These are phyloP conservation scores for Xylaria sp. DNA, from an alignment of 2,329 filamentous ascomycete species.

Conservation along the genomic window DNA sequence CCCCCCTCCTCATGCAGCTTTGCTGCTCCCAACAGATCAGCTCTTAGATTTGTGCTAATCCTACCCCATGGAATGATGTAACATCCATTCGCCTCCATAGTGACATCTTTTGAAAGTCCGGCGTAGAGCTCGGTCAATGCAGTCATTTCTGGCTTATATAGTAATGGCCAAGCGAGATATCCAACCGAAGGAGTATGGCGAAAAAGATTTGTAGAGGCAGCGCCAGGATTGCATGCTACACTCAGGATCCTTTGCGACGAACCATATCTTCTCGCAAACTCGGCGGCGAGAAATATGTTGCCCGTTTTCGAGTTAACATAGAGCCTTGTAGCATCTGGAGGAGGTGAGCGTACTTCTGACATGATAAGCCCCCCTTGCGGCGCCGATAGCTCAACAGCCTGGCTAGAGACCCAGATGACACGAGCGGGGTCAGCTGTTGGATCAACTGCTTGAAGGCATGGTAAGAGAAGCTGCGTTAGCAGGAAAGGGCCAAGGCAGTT, in stretches of 20 bases:
- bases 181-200: slow-evolving; percentile 27
- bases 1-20: slow-evolving; percentile 20
- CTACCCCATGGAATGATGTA: slow-evolving; percentile 26
- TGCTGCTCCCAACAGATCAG: slow-evolving; percentile 19
- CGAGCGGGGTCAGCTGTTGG: slow-evolving; percentile 12
- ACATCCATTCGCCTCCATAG: slow-evolving; percentile 8
- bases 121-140: slow-evolving; percentile 23
- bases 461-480: slow-evolving; percentile 44
- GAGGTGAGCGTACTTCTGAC: slow-evolving; percentile 26
- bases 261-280: slow-evolving; percentile 23
- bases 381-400: slow-evolving; percentile 29
- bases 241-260: slow-evolving; percentile 18
- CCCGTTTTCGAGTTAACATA: slow-evolving; percentile 33
- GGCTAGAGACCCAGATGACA: slow-evolving; percentile 29
- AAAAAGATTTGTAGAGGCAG: slow-evolving; percentile 31
- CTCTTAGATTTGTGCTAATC: slow-evolving; percentile 7
- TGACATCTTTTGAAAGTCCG: slow-evolving; percentile 17
- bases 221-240: slow-evolving; percentile 28
- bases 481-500: slow-evolving; percentile 45
- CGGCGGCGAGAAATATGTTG: slow-evolving; percentile 29
- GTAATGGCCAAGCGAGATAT: slow-evolving; percentile 25
- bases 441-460: slow-evolving; percentile 38
- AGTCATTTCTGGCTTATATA: slow-evolving; percentile 24
- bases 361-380: slow-evolving; percentile 27
- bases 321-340: slow-evolving; percentile 19